Evolutionary conservation across 1,139 yeast genomes (phyloP), one percentile per base, ranked within the genome.

Genomic region (Nakaseomyces sp.): DNA sequence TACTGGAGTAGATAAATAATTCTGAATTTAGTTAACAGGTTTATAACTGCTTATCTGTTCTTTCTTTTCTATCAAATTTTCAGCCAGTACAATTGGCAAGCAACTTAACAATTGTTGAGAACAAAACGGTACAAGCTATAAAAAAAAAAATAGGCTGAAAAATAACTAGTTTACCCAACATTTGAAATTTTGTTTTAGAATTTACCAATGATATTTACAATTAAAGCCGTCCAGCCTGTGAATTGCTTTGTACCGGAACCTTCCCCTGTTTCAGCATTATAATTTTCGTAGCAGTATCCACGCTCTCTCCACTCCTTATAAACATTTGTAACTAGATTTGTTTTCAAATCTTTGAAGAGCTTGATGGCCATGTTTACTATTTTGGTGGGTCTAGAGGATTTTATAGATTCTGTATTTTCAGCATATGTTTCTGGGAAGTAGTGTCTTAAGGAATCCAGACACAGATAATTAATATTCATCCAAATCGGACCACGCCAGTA

Each of bases 401-500:
- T 45, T 8, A 56, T 57, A 9, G 57, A 43, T 12, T 38, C 13
- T 19, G 13, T 7, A 4, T 19, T 35, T 20, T 12, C 13, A n/a
- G 17, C 9, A 15, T 22, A 20, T n/a, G 18, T n/a, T 8, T 60
- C 65, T 17, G 57, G 57, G 46, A 51, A 60, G 52, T 89, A 91
- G 57, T 76, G 67, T 42, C 69, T 65, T 50, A 93, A 68, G 8
- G 86, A 74, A 46, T 88, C 93, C 42, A 91, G 69, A 6, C 81
- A 70, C 63, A 91, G 69, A 58, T 87, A 89, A 66, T 93, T 93
- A 58, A 91, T 84, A 60, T 88, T 85, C 54, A 88, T 70, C 98
- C 98, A 93, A 36, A 91, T 73, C 16, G 95, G 89, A 0, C 96
- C 93, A 48, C 95, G 74, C 99, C 99, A 91, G 67, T 91, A 91